Conservation (phyloP, 495 filamentous ascomycete genomes). For the Lasiosphaeria ovina region DNA sequence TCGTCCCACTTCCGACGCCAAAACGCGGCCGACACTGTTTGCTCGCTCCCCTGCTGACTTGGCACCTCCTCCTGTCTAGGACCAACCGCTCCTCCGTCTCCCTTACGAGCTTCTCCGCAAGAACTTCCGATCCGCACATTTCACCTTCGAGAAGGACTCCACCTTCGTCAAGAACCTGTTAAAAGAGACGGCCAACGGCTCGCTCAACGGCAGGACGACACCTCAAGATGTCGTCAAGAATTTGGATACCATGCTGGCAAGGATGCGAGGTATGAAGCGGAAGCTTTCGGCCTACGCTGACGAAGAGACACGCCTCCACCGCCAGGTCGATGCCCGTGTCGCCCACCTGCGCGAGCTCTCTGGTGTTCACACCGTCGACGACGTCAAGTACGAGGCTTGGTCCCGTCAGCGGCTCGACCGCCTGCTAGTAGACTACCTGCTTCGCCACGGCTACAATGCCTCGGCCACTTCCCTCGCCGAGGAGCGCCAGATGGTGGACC, state of each 20-base stretch:
- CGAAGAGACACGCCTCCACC: slow-evolving; percentile 71
- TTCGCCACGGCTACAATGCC: slow-evolving; percentile 76
- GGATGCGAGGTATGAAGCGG: slow-evolving; percentile 80
- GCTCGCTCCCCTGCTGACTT: not conserved
- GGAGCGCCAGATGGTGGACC: slow-evolving; percentile 62
- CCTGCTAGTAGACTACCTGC: slow-evolving; percentile 83
- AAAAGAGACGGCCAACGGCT: slow-evolving; percentile 64
- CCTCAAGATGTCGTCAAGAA: slow-evolving; percentile 69
- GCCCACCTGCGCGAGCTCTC: slow-evolving; percentile 77
- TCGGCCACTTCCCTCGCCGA: slow-evolving; percentile 72
- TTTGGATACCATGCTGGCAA: slow-evolving; percentile 78
- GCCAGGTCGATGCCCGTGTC: slow-evolving; percentile 71
- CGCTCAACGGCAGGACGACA: slow-evolving; percentile 56
- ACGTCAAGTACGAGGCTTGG: slow-evolving; percentile 95
- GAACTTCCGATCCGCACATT: slow-evolving; percentile 88
- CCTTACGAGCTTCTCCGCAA: slow-evolving; percentile 87
- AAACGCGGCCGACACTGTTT: too few relatives aligned
- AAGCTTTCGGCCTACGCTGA: slow-evolving; percentile 76
- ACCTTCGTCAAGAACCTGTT: slow-evolving; percentile 67
- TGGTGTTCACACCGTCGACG: slow-evolving; percentile 74
- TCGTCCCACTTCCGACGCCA: too few relatives aligned
- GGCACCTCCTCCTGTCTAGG: slow-evolving; percentile 47
- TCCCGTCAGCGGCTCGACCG: slow-evolving; percentile 75
- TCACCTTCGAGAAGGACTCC: slow-evolving; percentile 74
- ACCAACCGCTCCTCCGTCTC: slow-evolving; percentile 90